Evolutionary conservation across 306 rosid genomes (phyloP), one percentile per base, ranked within the genome.

Genomic region (Lathyrus oleraceus): DNA sequence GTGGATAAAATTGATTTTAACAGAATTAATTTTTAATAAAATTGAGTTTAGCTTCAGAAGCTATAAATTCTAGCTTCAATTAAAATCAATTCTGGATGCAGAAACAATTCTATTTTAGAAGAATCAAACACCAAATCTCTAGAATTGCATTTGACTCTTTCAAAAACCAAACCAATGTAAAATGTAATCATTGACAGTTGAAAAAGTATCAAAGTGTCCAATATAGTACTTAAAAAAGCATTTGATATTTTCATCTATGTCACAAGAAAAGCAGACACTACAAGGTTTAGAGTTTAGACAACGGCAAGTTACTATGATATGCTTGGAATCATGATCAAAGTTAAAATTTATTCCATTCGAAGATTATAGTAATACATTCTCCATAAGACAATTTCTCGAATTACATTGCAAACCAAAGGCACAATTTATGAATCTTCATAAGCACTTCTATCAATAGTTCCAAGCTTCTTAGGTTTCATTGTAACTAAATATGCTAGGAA

Each of bases 171-270:
- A n/a, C n/a, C n/a, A n/a, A 40, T 30, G 61, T 51, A 13, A 71
- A 61, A 45, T 61, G 63, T 23, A n/a, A 6, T n/a, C 32, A n/a
- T 51, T 20, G n/a, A 12, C 13, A 4, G 15, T 42, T 8, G 12
- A 61, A 25, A 25, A 70, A 5, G 23, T 11, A 51, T 63, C 28
- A 59, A 63, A 8, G 9, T 14, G 16, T 62, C 17, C 44, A 43
- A 66, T 44, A 47, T 42, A 38, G 42, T 17, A n/a, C n/a, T n/a
- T n/a, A 19, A 27, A 53, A 25, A 49, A 7, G 11, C 70, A 38
- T 16, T 17, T 38, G 45, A 39, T 59, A 38, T 59, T 61, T 60
- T 76, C 47, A 45, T 45, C 32, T 48, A 43, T 21, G 64, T 59
- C 35, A 45, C 67, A 54, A 42, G 42, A 30, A 28, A 64, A 28